Percentiles rank a stretch among this genome's conserved stretches.
These are phyloP conservation scores for Lepiota brunneoincarnata DNA, from an alignment of 768 basidiomycete species.

Conservation along the genomic window DNA sequence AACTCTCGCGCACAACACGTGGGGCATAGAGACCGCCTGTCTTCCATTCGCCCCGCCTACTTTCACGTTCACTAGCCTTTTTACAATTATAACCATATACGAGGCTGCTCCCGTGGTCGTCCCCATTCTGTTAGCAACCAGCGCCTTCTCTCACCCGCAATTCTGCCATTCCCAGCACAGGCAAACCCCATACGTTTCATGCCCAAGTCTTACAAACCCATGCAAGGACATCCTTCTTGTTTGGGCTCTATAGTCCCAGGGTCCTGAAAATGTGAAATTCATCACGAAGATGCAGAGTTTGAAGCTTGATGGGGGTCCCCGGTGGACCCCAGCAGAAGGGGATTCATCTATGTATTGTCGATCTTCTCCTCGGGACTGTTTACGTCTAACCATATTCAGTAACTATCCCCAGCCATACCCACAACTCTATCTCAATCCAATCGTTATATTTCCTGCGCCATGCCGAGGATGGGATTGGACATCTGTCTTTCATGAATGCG, in stretches of 20 bases:
- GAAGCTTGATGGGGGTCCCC: background rate
- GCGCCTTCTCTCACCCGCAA: slow-evolving; percentile 1
- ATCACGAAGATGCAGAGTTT: background rate
- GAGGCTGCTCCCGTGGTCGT: background rate
- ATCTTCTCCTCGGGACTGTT: slow-evolving; percentile 2
- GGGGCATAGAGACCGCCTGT: slow-evolving; percentile 12
- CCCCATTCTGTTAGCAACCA: background rate
- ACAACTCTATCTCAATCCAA: slow-evolving; percentile 1
- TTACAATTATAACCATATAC: no score
- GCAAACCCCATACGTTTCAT: background rate
- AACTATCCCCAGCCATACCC: background rate
- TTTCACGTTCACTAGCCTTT: no score
- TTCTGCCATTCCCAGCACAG: background rate
- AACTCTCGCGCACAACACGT: slow-evolving; percentile 26
- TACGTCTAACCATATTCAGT: slow-evolving; percentile 6
- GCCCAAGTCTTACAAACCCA: slow-evolving; percentile 12
- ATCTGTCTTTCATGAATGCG: background rate
- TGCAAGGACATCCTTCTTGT: slow-evolving; percentile 13
- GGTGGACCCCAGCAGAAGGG: background rate
- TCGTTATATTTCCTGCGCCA: no score
- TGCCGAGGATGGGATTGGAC: no score
- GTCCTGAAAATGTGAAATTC: slow-evolving; percentile 19
- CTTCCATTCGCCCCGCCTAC: background rate
- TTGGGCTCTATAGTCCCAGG: slow-evolving; percentile 23
- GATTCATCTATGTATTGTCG: slow-evolving; percentile 1